phyloP scores from a whole-genome alignment of 1,284 basidiomycete genomes.

The Exobasidium rhododendri region DNA sequence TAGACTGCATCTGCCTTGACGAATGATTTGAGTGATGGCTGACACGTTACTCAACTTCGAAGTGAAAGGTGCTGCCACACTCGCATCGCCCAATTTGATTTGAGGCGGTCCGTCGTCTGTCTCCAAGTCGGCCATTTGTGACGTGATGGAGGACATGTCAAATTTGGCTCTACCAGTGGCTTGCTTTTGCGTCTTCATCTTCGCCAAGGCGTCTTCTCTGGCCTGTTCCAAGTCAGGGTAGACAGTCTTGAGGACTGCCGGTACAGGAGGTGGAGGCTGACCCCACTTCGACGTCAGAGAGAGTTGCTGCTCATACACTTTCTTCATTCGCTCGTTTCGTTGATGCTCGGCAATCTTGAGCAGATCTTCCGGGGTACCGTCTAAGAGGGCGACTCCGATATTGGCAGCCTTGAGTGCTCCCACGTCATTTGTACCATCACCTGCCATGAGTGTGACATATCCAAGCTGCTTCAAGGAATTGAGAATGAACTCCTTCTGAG shows the following conservation, averaged over 20 bases:
- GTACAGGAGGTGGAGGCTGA: conserved; percentile 49
- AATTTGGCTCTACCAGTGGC: conserved; percentile 46
- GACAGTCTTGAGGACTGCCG: conserved; percentile 37
- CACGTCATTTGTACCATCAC: conserved; percentile 54
- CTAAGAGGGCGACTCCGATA: conserved; percentile 52
- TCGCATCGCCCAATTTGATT: conserved; percentile 52
- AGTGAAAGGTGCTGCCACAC: conserved; percentile 53
- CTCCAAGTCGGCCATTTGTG: conserved; percentile 46
- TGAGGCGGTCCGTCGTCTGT: conserved; percentile 54
- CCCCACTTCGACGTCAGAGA: conserved; percentile 40
- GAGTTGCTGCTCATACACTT: conserved; percentile 52
- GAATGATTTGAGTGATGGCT: conserved; percentile 44
- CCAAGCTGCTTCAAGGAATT: conserved; percentile 48
- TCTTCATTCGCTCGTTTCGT: conserved; percentile 51
- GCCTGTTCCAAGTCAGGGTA: conserved; percentile 52
- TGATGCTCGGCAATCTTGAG: conserved; percentile 52
- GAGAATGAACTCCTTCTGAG: conserved; percentile 53
- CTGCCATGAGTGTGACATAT: conserved; percentile 54
- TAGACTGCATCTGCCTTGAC: conserved; percentile 52
- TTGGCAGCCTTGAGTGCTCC: conserved; percentile 54
- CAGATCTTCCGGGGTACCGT: conserved; percentile 51
- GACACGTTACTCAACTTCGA: conserved; percentile 46
- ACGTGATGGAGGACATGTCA: conserved; percentile 46
- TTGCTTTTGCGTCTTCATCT: conserved; percentile 34
- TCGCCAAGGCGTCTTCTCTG: conserved; percentile 41